Evolutionary conservation across 139 green algal species (phyloP).

Genomic region (Micractinium conductrix): DNA sequence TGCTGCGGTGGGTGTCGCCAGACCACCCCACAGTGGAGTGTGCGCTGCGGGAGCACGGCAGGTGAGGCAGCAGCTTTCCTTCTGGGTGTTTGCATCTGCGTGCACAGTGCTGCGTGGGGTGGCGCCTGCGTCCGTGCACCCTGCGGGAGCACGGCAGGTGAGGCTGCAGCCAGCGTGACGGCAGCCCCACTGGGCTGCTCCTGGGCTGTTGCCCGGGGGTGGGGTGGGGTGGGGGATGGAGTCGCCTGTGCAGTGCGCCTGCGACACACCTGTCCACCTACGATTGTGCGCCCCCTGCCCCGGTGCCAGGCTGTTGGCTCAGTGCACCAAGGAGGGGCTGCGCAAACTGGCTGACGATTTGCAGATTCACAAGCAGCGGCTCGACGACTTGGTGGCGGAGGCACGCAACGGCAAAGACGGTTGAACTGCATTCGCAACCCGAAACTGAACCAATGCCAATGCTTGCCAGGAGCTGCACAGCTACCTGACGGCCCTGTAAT

Average conservation of each 20-base stretch:
- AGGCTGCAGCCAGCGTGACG: background rate
- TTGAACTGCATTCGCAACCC: background rate
- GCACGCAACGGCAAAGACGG: background rate
- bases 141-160: slow-evolving; percentile 17
- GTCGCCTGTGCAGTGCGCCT: too few species aligned
- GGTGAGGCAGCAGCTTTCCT: too few species aligned
- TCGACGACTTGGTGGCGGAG: slow-evolving; percentile 7
- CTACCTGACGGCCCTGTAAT: background rate
- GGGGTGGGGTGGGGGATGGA: too few species aligned
- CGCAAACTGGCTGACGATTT: background rate
- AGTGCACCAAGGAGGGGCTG: background rate
- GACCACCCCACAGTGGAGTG: background rate
- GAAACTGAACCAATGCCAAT: too few species aligned
- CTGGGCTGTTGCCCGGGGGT: too few species aligned
- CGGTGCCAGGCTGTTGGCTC: slow-evolving; percentile 18
- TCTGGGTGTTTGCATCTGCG: too few species aligned
- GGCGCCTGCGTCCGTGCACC: background rate
- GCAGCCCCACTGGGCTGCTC: background rate
- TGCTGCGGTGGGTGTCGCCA: background rate
- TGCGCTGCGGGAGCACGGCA: background rate
- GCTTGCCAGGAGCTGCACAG: background rate
- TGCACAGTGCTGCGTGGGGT: slow-evolving; percentile 15
- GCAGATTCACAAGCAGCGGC: slow-evolving; percentile 14
- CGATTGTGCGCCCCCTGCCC: too few species aligned
- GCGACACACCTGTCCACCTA: too few species aligned